Evolutionary conservation across 371 early-diverging fungal species (phyloP).

Genomic region (Mucor velutinosus): DNA sequence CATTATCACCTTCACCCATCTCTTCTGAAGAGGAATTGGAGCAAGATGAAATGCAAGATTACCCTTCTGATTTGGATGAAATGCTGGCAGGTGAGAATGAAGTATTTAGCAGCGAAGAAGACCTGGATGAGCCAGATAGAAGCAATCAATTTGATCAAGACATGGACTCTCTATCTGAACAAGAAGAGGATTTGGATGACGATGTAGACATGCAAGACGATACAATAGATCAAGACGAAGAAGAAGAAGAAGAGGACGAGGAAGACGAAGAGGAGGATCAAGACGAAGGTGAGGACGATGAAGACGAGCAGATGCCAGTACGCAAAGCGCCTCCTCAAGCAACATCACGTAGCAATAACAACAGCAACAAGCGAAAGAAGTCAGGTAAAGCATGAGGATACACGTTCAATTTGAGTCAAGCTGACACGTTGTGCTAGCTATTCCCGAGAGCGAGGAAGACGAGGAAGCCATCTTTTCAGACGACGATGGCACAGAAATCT

Average conservation of each 20-base stretch:
- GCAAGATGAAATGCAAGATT: slow-evolving; percentile 5
- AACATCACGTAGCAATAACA: neutral
- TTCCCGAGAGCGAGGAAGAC: slow-evolving; percentile 8
- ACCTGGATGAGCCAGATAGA: slow-evolving; percentile 30
- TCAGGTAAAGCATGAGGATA: slow-evolving; percentile 18
- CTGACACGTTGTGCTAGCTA: neutral
- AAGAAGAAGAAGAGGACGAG: slow-evolving; percentile 33
- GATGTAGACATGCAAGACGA: slow-evolving; percentile 35
- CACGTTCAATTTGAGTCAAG: neutral
- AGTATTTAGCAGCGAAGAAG: slow-evolving; percentile 30
- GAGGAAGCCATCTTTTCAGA: slow-evolving; percentile 39
- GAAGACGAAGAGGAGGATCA: slow-evolving; percentile 40
- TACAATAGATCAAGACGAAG: slow-evolving; percentile 23
- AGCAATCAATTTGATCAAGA: slow-evolving; percentile 19
- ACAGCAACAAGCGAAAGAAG: slow-evolving; percentile 29
- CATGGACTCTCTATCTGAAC: slow-evolving; percentile 35
- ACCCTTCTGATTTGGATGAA: slow-evolving; percentile 21
- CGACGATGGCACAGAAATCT: slow-evolving; percentile 47
- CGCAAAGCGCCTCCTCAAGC: slow-evolving; percentile 5
- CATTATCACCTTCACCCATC: slow-evolving; percentile 24
- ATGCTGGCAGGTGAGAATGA: slow-evolving; percentile 17
- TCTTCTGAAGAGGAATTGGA: slow-evolving; percentile 17
- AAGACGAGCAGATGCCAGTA: slow-evolving; percentile 26
- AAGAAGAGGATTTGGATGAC: slow-evolving; percentile 26
- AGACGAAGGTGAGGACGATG: slow-evolving; percentile 35